phyloP scores from a whole-genome alignment of 495 filamentous ascomycete species.

The Cryomyces minteri region DNA sequence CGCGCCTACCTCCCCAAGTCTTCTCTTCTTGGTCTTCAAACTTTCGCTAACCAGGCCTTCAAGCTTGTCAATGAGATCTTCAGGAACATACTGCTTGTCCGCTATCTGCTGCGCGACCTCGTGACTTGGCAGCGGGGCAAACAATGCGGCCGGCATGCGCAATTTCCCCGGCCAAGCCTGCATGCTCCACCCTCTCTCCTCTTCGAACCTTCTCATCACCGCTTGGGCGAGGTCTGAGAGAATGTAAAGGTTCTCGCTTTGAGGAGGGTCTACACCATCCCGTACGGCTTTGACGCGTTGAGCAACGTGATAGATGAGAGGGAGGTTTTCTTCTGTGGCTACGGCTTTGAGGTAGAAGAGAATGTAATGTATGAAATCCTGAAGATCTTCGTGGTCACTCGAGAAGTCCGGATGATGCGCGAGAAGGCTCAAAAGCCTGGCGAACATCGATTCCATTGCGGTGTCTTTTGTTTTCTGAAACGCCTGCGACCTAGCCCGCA shows the following conservation, averaged over 20 bases:
- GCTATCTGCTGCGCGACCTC: conserved; percentile 67
- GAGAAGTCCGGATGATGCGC: conserved; percentile 92
- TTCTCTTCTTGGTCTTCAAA: conserved; percentile 16
- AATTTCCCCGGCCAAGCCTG: conserved; percentile 70
- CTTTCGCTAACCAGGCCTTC: conserved; percentile 39
- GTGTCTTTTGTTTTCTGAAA: conserved; percentile 32
- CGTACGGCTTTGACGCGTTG: conserved; percentile 82
- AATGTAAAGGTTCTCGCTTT: conserved; percentile 60
- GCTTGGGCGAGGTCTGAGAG: conserved; percentile 78
- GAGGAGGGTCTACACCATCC: conserved; percentile 45
- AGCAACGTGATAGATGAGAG: conserved; percentile 77
- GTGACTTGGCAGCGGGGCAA: conserved; percentile 52
- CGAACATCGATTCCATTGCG: conserved; percentile 69
- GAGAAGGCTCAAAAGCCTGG: conserved; percentile 67
- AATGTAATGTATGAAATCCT: conserved; percentile 70
- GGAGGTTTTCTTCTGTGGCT: conserved; percentile 70
- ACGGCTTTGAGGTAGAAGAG: conserved; percentile 74
- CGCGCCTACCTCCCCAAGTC: conserved; percentile 9
- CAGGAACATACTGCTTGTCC: conserved; percentile 62
- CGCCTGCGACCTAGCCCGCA: conserved; percentile 48
- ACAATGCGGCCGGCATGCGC: conserved; percentile 60
- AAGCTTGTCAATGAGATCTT: conserved; percentile 59
- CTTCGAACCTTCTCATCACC: conserved; percentile 67
- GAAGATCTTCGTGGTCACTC: conserved; percentile 43
- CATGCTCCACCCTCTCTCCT: conserved; percentile 56